These are phyloP conservation scores for Macrophomina pseudophaseolina DNA, from an alignment of 2,329 filamentous ascomycete genomes.

Conservation along the genomic window DNA sequence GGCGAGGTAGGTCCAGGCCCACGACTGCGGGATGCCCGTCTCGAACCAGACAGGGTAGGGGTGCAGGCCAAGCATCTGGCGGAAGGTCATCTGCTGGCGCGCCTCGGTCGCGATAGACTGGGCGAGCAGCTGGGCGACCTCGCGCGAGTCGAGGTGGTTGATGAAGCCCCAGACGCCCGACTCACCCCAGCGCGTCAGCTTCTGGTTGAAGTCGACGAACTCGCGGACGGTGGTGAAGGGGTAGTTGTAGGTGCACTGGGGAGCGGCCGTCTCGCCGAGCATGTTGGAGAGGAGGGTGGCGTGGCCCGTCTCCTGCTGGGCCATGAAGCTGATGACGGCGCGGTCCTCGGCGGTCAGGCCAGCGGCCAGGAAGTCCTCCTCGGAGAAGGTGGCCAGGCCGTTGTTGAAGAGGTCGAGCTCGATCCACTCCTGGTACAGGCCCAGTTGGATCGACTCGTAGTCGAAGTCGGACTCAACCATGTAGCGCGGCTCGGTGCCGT, in stretches of 20 bases:
- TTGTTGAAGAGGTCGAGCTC: conserved; percentile 83
- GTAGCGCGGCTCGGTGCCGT: conserved; percentile 77
- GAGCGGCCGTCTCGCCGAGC: conserved; percentile 71
- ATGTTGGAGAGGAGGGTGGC: conserved; percentile 79
- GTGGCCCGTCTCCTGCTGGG: conserved; percentile 76
- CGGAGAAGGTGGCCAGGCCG: conserved; percentile 71
- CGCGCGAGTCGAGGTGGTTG: conserved; percentile 75
- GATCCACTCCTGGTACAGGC: conserved; percentile 82
- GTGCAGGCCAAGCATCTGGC: conserved; percentile 79
- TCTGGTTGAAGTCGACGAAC: conserved; percentile 83
- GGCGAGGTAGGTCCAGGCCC: conserved; percentile 81
- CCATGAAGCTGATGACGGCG: conserved; percentile 76
- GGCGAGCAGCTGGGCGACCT: conserved; percentile 73
- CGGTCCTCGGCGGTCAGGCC: conserved; percentile 73
- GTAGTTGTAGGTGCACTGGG: conserved; percentile 82
- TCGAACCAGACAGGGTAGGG: conserved; percentile 86
- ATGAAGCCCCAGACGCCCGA: conserved; percentile 82
- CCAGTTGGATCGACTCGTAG: conserved; percentile 76
- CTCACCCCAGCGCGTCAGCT: conserved; percentile 82
- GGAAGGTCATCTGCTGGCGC: conserved; percentile 83
- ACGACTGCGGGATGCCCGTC: conserved; percentile 78
- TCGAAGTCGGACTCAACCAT: conserved; percentile 82
- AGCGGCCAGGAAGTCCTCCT: conserved; percentile 69
- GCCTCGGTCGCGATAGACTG: conserved; percentile 81
- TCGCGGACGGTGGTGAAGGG: conserved; percentile 75